Base-by-base conservation (phyloP, 306 rosid species). In the Lathyrus oleraceus region DNA sequence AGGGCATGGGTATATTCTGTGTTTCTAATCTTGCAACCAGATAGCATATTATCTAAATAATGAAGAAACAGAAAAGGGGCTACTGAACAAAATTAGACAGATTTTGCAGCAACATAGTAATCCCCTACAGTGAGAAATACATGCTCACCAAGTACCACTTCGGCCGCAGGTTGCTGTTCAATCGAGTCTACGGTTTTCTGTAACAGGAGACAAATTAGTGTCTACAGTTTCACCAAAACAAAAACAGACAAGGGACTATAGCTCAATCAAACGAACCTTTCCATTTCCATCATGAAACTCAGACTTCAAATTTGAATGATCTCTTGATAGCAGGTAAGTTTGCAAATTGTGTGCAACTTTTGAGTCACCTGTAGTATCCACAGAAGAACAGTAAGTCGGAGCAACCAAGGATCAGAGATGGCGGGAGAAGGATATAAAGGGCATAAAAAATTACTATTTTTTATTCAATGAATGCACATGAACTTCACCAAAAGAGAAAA, bases 231-330 rank as follows among this genome's bases (percentile, higher is more conserved):
- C 15, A 64, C 53, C 6, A 20, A 1, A 21, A 45, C 9, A 35
- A 53, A 6, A 43, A n/a, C 47, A 15, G 21, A 68, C 1, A 4
- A 9, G 61, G 20, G 15, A 14, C 16, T 58, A 21, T 6, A 21
- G 21, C 10, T 70, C 15, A 23, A 73, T 79, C 82, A 70, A 69
- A 90, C 85, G 68, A 65, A 93, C 98, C 96, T 94, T 94, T 67
- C 96, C 92, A 54, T 80, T 81, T 79, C 95, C 87, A 12, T 53
- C 43, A 38, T 86, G 97, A 77, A 87, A 90, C 85, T 87, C 92
- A 0, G 78, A 76, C 81, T 87, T 94, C 86, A 94, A 79, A 80
- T 80, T 84, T 66, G 82, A 52, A 81, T 87, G 75, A 82, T 90
- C 97, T 71, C 91, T 87, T 12, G 98, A 90, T 49, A 84, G 61